A percentile compares a stretch with the other conserved stretches of the same genome.
These are phyloP conservation scores for Trichoderma sp. DNA, from an alignment of 2,329 filamentous ascomycete species.

Conservation along the genomic window DNA sequence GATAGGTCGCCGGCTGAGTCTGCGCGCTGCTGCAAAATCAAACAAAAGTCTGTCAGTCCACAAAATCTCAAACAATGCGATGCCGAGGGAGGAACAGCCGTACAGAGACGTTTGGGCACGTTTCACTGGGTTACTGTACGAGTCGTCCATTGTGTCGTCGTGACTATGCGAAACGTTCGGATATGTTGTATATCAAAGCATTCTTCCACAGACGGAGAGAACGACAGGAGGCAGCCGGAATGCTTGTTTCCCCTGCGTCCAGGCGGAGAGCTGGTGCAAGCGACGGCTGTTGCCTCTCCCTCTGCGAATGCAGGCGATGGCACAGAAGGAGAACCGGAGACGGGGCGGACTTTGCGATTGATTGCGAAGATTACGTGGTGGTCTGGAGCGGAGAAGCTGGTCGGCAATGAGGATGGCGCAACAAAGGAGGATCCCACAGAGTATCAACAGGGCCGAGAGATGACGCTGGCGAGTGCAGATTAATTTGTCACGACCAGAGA, in stretches of 20 bases:
- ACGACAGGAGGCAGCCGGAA: constrained; percentile 5
- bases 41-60: constrained; percentile 6
- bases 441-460: neutral
- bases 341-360: constrained; percentile 1
- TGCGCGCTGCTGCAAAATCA: constrained; percentile 36
- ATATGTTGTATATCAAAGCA: constrained; percentile 16
- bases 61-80: neutral
- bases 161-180: constrained; percentile 20
- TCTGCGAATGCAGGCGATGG: neutral
- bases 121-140: constrained; percentile 25
- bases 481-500: neutral
- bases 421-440: neutral
- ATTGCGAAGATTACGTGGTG: constrained; percentile 13
- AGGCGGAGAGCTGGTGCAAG: constrained; percentile 1
- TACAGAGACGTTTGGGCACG: constrained; percentile 28
- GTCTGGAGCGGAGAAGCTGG: constrained; percentile 22
- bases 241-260: neutral
- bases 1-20: constrained; percentile 57
- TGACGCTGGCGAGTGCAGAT: constrained; percentile 11
- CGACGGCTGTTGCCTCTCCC: constrained; percentile 6
- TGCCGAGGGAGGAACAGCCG: neutral
- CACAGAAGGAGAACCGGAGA: neutral
- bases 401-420: neutral
- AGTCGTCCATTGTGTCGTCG: constrained; percentile 28
- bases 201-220: constrained; percentile 12